A percentile compares a stretch with the other conserved stretches of the same genome.
Conservation (phyloP, 352 stramenopile species). For the Globisporangium radiosum region DNA sequence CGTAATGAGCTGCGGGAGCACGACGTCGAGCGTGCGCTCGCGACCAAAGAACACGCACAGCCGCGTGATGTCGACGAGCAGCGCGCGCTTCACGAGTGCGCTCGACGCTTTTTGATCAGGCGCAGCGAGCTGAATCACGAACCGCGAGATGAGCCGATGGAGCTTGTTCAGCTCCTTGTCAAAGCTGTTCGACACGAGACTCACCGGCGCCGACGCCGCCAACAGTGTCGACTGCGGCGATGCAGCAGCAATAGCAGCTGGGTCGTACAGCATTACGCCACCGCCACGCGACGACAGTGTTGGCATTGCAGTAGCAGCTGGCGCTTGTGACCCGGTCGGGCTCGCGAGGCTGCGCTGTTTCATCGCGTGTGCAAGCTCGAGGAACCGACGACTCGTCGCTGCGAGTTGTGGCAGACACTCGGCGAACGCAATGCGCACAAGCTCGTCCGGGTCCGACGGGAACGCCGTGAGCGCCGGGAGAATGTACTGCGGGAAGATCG, state of each 20-base stretch:
- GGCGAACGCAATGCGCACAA: constrained; percentile 94
- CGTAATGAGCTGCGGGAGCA: constrained; percentile 95
- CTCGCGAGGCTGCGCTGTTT: constrained; percentile 62
- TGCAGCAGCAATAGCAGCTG: background rate
- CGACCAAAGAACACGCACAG: constrained; percentile 96
- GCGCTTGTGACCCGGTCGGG: constrained; percentile 25
- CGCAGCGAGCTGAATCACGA: constrained; percentile 91
- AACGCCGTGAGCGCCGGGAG: constrained; percentile 89
- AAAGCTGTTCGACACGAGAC: constrained; percentile 85
- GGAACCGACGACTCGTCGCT: constrained; percentile 89
- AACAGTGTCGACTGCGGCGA: too few species aligned
- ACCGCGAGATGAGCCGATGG: constrained; percentile 92
- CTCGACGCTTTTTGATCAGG: constrained; percentile 88
- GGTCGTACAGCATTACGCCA: constrained; percentile 14
- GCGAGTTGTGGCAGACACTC: constrained; percentile 90
- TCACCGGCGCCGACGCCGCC: constrained; percentile 17
- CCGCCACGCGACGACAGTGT: constrained; percentile 23
- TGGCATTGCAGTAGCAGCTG: constrained; percentile 6
- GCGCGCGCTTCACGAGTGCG: constrained; percentile 90
- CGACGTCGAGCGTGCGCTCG: constrained; percentile 92
- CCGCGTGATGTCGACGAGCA: constrained; percentile 93
- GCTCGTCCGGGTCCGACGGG: constrained; percentile 86
- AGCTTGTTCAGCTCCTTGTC: constrained; percentile 89
- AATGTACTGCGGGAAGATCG: constrained; percentile 97
- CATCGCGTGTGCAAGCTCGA: constrained; percentile 90